Evolutionary conservation across 345 rosid genomes (phyloP).

Genomic region (Nephelium lappaceum): DNA sequence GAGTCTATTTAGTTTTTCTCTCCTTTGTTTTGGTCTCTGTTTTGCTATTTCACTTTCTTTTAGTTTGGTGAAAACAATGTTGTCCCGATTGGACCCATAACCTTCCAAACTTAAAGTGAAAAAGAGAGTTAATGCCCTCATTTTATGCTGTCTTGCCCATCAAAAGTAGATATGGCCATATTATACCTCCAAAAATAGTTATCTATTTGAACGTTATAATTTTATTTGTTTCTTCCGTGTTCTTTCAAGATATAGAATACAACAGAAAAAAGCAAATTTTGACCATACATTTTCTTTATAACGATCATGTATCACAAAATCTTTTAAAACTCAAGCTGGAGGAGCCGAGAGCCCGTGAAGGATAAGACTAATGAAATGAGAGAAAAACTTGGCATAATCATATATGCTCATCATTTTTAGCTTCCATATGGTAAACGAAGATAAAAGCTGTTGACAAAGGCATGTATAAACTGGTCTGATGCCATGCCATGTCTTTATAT

Average conservation of each 20-base stretch:
- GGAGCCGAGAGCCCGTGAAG: no score
- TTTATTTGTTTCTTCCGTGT: not conserved
- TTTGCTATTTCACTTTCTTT: no score
- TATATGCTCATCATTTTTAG: not conserved
- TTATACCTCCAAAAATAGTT: not conserved
- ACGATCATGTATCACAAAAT: no score
- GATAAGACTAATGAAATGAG: not conserved
- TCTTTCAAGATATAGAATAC: no score
- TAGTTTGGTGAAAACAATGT: not conserved
- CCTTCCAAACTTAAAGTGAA: not conserved
- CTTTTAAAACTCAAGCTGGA: no score
- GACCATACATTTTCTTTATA: no score
- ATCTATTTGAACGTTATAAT: not conserved
- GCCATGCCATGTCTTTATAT: not conserved
- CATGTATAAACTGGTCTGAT: not conserved
- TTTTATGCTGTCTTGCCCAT: not conserved
- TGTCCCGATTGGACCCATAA: not conserved
- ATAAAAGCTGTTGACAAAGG: constrained; percentile 1
- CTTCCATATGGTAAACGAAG: not conserved
- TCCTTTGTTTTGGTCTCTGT: no score
- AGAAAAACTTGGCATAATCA: not conserved
- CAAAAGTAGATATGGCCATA: not conserved
- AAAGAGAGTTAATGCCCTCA: not conserved
- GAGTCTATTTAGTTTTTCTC: no score
- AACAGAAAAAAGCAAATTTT: no score